Evolutionary conservation across 164 flowering plant genomes (phyloP).

Genomic region (Platanus orientalis): DNA sequence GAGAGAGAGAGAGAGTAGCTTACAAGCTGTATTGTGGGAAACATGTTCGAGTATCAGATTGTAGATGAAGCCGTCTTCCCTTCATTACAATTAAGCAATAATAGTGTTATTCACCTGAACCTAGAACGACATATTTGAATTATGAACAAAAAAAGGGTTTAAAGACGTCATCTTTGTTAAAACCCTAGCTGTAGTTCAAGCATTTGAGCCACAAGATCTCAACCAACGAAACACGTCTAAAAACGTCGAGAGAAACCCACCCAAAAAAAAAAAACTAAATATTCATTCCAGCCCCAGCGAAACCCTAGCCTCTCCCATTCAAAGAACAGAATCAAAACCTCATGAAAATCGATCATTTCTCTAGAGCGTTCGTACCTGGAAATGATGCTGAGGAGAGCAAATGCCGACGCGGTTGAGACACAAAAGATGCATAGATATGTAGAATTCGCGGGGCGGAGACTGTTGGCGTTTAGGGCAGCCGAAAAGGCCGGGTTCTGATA

Average conservation of each 20-base stretch:
- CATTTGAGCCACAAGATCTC: not conserved
- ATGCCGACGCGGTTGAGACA: conserved; percentile 48
- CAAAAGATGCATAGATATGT: conserved; percentile 46
- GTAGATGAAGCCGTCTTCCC: conserved; percentile 50
- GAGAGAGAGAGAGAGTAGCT: conserved; percentile 20
- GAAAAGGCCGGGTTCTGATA: conserved; percentile 78
- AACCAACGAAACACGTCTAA: not conserved
- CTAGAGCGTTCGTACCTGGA: conserved; percentile 38
- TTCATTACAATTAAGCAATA: conserved; percentile 19
- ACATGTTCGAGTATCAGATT: conserved; percentile 28
- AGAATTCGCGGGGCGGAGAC: conserved; percentile 56
- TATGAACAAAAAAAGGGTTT: not conserved
- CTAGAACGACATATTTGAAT: no score
- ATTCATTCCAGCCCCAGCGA: no score
- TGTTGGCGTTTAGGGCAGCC: conserved; percentile 72
- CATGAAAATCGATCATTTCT: not conserved
- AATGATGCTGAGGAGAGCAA: conserved; percentile 36
- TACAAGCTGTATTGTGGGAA: conserved; percentile 56
- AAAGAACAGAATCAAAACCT: not conserved
- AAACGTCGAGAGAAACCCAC: not conserved
- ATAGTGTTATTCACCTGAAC: conserved; percentile 5
- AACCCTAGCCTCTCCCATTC: not conserved
- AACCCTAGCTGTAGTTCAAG: conserved; percentile 16
- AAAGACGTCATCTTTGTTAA: no score
- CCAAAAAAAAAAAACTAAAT: no score